Conservation (phyloP, 495 filamentous ascomycete species). For the Acidiella bohemica region DNA sequence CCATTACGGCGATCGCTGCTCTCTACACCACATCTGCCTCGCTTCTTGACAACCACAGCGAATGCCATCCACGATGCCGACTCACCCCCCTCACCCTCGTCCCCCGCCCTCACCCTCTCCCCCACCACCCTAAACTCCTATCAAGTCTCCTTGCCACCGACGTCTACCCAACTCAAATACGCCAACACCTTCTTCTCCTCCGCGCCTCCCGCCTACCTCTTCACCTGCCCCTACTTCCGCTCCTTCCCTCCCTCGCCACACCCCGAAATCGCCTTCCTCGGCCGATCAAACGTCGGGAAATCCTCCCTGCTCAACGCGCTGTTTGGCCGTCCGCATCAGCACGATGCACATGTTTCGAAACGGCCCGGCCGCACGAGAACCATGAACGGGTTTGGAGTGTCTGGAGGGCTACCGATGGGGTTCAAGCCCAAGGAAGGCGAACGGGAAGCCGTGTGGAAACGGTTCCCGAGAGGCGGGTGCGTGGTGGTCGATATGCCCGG, state of each 20-base stretch:
- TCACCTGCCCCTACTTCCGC: conserved; percentile 58
- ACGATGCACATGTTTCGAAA: conserved; percentile 49
- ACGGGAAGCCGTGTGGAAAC: conserved; percentile 23
- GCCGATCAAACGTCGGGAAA: conserved; percentile 87
- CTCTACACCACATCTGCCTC: background rate
- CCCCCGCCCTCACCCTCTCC: conserved; percentile 15
- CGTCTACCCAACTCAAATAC: conserved; percentile 37
- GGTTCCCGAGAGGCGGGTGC: conserved; percentile 36
- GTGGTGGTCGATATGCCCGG: conserved; percentile 84
- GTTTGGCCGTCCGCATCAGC: conserved; percentile 36
- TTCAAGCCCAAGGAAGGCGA: conserved; percentile 22
- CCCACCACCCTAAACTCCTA: conserved; percentile 35
- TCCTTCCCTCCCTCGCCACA: conserved; percentile 35
- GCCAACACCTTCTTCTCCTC: conserved; percentile 51
- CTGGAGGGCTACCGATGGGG: conserved; percentile 28
- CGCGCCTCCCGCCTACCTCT: conserved; percentile 51
- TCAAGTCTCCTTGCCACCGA: conserved; percentile 47
- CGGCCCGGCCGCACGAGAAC: conserved; percentile 65
- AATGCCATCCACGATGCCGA: background rate
- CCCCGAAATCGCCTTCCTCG: conserved; percentile 63
- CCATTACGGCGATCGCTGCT: conserved; percentile 3
- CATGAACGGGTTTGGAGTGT: conserved; percentile 78
- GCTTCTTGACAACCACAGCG: conserved; percentile 2
- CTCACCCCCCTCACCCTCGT: conserved; percentile 5
- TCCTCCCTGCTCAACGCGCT: conserved; percentile 77